Base-by-base conservation (phyloP, 1,284 basidiomycete genomes). In the Earliella scabrosa region DNA sequence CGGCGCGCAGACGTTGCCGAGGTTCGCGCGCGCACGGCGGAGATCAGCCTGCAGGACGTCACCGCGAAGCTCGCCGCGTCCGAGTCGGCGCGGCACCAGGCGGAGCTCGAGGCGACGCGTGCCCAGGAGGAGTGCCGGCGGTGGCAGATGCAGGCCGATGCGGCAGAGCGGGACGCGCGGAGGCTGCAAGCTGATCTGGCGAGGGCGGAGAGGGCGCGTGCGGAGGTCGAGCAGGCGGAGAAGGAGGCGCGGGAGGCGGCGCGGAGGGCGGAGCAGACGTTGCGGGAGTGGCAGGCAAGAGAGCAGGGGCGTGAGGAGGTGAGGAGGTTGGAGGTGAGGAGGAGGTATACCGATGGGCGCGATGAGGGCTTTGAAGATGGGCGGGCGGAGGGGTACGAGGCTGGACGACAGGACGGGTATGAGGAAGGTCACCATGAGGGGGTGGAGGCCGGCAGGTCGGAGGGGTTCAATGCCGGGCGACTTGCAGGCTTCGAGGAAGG, bases 1-100 rank as follows among this genome's bases (percentile, higher is more conserved):
- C 77, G 78, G 39, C 74, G 81, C 43, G 82, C 80, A 24, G 80
- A 82, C 50, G 74, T 79, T 35, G 80, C 81, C 0, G 78, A 78
- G 50, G 65, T 73, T 38, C 78, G 83, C 24, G 83, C 82, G 41
- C 78, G 80, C 52, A 74, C 74, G 35, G 81, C 85, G 32, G 85
- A 87, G 68, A 66, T 71, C 16, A 75, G 75, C 44, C 75, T 77
- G 48, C 78, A 73, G 38, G 81, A 83, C 45, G 63, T 75, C 11
- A 61, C 69, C 11, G 63, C 71, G 8, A 74, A 77, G 34, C 69
- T 77, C 4, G 68, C 70, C 3, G 66, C 68, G n/a, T 75, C 77
- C 6, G 82, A 87, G 65, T 69, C 73, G n/a, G 75, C 75, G 39
- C 76, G 74, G 56, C 77, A 81, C 38, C 73, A 73, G 39, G 69